A percentile compares a stretch with the other conserved stretches of the same genome.
These are phyloP conservation scores for Maudiozyma turicensis DNA, from an alignment of 805 yeast genomes.

Conservation along the genomic window DNA sequence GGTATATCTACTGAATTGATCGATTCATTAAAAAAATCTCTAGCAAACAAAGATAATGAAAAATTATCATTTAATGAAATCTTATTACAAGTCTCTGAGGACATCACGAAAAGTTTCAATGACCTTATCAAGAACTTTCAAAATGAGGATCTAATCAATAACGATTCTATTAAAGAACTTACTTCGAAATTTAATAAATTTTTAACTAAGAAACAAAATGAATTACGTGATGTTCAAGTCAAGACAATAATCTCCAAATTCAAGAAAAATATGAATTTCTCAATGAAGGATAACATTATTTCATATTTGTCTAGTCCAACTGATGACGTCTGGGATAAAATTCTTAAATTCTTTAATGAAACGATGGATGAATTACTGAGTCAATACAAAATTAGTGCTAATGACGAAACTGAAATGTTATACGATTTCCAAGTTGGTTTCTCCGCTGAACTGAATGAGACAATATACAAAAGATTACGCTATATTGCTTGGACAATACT, in stretches of 20 bases:
- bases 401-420: slow-evolving; percentile 12
- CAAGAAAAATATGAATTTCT: slow-evolving; percentile 37
- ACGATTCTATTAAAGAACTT: neutral
- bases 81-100: neutral
- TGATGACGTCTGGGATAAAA: slow-evolving; percentile 50
- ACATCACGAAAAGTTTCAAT: neutral
- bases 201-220: slow-evolving; percentile 25
- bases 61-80: slow-evolving; percentile 22
- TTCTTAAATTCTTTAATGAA: slow-evolving; percentile 36
- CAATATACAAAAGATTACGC: slow-evolving; percentile 36
- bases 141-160: slow-evolving; percentile 14
- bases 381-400: slow-evolving; percentile 19
- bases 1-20: slow-evolving; percentile 31
- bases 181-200: slow-evolving; percentile 10
- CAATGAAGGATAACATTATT: slow-evolving; percentile 42
- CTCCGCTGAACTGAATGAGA: slow-evolving; percentile 32
- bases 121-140: slow-evolving; percentile 1
- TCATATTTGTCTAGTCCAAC: slow-evolving; percentile 42
- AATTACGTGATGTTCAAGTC: slow-evolving; percentile 33
- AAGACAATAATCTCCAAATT: slow-evolving; percentile 34
- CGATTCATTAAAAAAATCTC: slow-evolving; percentile 18
- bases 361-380: slow-evolving; percentile 26
- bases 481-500: slow-evolving; percentile 58
- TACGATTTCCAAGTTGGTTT: slow-evolving; percentile 65
- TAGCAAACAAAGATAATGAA: slow-evolving; percentile 16